These are phyloP conservation scores for Aspergillus asperescens DNA, from an alignment of 495 filamentous ascomycete genomes.

Conservation along the genomic window DNA sequence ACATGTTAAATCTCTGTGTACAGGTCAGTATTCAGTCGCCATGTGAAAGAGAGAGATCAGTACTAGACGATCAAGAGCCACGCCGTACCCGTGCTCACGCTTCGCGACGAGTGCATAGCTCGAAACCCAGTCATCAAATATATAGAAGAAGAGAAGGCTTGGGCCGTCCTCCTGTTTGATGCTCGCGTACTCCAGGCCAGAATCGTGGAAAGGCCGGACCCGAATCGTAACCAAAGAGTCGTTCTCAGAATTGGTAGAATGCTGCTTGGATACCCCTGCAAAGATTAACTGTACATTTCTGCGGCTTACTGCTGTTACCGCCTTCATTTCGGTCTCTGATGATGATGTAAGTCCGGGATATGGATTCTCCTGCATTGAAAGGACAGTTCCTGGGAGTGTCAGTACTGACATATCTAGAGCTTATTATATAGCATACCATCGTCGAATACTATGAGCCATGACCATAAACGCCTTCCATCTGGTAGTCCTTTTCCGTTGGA, in stretches of 20 bases:
- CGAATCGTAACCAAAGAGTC: slow-evolving; percentile 48
- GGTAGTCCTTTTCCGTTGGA: slow-evolving; percentile 48
- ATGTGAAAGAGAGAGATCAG: slow-evolving; percentile 8
- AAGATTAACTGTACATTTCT: slow-evolving; percentile 69
- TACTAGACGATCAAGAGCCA: slow-evolving; percentile 54
- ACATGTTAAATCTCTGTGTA: slow-evolving; percentile 52
- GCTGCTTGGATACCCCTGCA: slow-evolving; percentile 57
- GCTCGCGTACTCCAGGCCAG: slow-evolving; percentile 28
- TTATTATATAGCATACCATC: slow-evolving; percentile 50
- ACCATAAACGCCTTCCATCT: slow-evolving; percentile 62
- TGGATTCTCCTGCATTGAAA: slow-evolving; percentile 72
- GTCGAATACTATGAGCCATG: slow-evolving; percentile 76
- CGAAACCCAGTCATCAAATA: slow-evolving; percentile 82
- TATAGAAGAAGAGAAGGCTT: slow-evolving; percentile 76
- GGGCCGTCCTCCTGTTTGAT: slow-evolving; percentile 57
- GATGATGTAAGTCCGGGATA: slow-evolving; percentile 38
- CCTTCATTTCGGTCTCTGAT: slow-evolving; percentile 26
- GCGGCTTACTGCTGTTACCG: slow-evolving; percentile 51
- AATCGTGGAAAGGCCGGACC: slow-evolving; percentile 38
- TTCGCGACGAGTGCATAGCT: slow-evolving; percentile 59
- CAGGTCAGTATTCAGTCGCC: background rate
- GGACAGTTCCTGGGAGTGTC: slow-evolving; percentile 53
- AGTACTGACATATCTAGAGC: background rate
- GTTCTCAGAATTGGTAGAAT: slow-evolving; percentile 36
- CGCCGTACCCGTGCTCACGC: slow-evolving; percentile 56